A percentile compares a stretch with the other conserved stretches of the same genome.
Evolutionary conservation across 2,329 filamentous ascomycete species (phyloP).

Genomic region (Aspergillus fischeri): DNA sequence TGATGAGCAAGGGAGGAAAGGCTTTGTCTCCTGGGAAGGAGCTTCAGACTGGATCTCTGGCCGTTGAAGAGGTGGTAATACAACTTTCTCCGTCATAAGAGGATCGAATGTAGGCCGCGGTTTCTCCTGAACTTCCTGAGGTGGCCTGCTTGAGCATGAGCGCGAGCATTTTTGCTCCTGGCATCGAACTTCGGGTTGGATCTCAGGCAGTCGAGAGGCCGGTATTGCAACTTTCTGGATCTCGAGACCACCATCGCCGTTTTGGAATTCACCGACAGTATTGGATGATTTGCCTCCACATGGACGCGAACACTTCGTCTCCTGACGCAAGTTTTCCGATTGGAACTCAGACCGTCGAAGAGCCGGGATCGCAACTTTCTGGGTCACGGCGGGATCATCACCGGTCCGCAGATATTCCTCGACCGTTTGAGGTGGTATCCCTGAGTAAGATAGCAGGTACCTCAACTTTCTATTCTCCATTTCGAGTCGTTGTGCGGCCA

Average conservation of each 20-base stretch:
- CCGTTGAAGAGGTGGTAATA: constrained; percentile 29
- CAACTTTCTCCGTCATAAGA: constrained; percentile 26
- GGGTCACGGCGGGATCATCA: constrained; percentile 14
- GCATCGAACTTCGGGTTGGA: not conserved
- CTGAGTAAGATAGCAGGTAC: constrained; percentile 22
- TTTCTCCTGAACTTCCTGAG: constrained; percentile 24
- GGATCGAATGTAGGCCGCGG: constrained; percentile 17
- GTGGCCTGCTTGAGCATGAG: constrained; percentile 19
- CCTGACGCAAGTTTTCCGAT: not conserved
- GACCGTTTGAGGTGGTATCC: constrained; percentile 19
- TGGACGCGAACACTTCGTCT: not conserved
- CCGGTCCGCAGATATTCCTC: constrained; percentile 24
- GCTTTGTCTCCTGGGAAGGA: not conserved
- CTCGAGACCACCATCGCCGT: not conserved
- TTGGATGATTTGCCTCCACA: not conserved
- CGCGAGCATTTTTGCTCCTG: not conserved
- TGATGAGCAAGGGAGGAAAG: not conserved
- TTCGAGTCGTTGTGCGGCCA: constrained; percentile 31
- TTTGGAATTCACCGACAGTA: not conserved
- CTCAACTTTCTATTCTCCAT: constrained; percentile 31
- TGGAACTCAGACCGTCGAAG: constrained; percentile 12
- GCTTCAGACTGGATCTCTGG: not conserved
- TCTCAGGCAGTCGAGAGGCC: not conserved
- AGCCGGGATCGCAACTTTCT: constrained; percentile 35
- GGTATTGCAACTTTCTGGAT: not conserved